Evolutionary conservation across 306 rosid genomes (phyloP).

Genomic region (Corylus avellana): DNA sequence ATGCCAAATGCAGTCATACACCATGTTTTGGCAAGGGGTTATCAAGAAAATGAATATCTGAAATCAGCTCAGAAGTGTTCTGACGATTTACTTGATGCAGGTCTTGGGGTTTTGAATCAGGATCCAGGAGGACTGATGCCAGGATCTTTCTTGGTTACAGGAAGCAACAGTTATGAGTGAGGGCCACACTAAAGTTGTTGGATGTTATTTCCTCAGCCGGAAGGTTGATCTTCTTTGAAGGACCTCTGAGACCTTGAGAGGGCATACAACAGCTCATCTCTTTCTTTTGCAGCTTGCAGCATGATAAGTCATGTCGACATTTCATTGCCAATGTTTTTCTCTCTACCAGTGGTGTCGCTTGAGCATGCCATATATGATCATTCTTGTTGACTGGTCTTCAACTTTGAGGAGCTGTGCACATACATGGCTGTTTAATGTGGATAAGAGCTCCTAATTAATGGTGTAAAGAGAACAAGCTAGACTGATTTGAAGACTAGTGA

Average conservation of each 20-base stretch:
- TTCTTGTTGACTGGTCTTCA: neutral
- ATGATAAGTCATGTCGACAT: neutral
- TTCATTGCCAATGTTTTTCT: neutral
- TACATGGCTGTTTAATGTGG: neutral
- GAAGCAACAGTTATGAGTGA: slow-evolving; percentile 1
- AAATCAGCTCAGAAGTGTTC: slow-evolving; percentile 40
- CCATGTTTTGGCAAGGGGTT: slow-evolving; percentile 45
- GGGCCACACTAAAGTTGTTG: neutral
- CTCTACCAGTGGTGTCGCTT: neutral
- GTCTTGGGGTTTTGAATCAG: slow-evolving; percentile 10
- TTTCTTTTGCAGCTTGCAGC: neutral
- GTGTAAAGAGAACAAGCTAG: neutral
- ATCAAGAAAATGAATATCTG: slow-evolving; percentile 39
- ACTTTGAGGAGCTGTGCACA: neutral
- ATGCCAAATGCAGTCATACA: slow-evolving; percentile 36
- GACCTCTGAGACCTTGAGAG: neutral
- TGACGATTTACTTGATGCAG: slow-evolving; percentile 29
- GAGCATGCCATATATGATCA: neutral
- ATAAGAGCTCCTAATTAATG: neutral
- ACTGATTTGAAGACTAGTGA: neutral
- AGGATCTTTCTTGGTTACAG: slow-evolving; percentile 5
- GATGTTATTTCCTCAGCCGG: slow-evolving; percentile 10
- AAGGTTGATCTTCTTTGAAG: neutral
- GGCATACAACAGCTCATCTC: neutral
- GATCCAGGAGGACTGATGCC: slow-evolving; percentile 5